Conservation (phyloP, 139 green algal genomes). For the Zygnema circumcarinatum region DNA sequence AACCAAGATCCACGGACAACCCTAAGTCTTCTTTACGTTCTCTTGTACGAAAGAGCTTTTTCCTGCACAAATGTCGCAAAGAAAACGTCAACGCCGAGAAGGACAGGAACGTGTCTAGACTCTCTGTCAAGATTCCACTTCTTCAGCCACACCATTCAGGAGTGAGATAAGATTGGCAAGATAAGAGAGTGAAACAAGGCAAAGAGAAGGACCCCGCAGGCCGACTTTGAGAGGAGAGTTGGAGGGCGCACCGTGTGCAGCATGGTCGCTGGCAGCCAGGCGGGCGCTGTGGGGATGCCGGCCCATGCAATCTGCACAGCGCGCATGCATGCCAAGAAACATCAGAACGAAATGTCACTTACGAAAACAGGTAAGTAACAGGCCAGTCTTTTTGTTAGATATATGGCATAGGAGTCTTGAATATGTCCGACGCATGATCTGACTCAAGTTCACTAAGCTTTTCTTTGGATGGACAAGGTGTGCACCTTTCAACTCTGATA, state of each 20-base stretch:
- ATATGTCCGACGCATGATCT: too few relatives aligned
- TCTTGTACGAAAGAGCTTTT: neutral
- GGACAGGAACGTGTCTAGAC: neutral
- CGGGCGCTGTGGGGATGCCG: constrained; percentile 58
- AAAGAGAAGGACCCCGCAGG: neutral
- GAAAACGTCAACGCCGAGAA: neutral
- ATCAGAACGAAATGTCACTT: neutral
- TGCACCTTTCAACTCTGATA: too few relatives aligned
- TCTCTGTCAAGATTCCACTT: neutral
- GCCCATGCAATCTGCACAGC: constrained; percentile 42
- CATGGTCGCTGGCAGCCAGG: constrained; percentile 53
- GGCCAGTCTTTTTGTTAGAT: neutral
- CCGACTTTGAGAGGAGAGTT: neutral
- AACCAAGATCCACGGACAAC: too few relatives aligned
- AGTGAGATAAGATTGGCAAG: neutral
- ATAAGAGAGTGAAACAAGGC: neutral
- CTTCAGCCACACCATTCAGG: neutral
- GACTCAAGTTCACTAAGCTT: too few relatives aligned
- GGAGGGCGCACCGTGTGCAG: constrained; percentile 13
- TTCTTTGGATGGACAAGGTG: too few relatives aligned
- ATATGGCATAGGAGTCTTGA: neutral
- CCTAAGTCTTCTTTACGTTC: too few relatives aligned
- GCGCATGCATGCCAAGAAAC: neutral
- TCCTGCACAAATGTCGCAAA: neutral
- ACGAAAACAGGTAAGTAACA: neutral